Percentiles rank a stretch among this genome's conserved stretches.
Conservation (phyloP, 2,329 filamentous ascomycete genomes). For the Clarireedia sp. region DNA sequence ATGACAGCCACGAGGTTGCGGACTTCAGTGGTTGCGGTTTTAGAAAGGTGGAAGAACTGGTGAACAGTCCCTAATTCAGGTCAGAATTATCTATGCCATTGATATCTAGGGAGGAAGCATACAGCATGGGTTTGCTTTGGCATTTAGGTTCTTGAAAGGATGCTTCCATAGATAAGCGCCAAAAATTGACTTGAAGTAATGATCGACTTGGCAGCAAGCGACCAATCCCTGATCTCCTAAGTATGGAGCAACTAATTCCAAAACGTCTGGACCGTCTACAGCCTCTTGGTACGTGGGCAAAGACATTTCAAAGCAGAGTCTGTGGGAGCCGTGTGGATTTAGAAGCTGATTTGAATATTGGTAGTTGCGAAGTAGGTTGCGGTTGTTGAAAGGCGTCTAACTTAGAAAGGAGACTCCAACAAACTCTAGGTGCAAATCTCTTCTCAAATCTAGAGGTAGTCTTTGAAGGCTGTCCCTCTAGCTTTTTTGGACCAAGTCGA, state of each 20-base stretch:
- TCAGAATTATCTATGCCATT: neutral
- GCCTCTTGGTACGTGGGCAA: conserved; percentile 21
- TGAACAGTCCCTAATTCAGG: neutral
- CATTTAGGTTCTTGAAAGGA: conserved; percentile 14
- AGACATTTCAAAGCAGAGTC: conserved; percentile 9
- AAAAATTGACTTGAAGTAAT: conserved; percentile 12
- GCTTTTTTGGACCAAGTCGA: too few species aligned
- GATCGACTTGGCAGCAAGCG: conserved; percentile 13
- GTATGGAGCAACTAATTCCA: conserved; percentile 13
- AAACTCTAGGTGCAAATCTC: too few species aligned
- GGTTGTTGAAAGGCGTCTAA: too few species aligned
- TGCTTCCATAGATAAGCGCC: conserved; percentile 17
- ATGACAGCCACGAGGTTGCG: neutral
- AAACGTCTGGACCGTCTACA: conserved; percentile 1
- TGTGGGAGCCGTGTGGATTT: neutral
- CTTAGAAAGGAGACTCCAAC: too few species aligned
- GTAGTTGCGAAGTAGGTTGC: neutral
- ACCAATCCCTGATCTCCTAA: conserved; percentile 11
- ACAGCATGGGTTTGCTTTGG: conserved; percentile 13
- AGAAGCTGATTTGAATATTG: neutral
- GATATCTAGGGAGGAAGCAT: neutral
- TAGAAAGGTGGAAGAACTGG: neutral
- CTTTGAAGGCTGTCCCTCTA: too few species aligned
- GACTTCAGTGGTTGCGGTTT: conserved; percentile 21
- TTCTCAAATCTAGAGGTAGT: too few species aligned